Evolutionary conservation across 2,329 filamentous ascomycete genomes (phyloP).

Genomic region (Rhexocercosporidium sp.): DNA sequence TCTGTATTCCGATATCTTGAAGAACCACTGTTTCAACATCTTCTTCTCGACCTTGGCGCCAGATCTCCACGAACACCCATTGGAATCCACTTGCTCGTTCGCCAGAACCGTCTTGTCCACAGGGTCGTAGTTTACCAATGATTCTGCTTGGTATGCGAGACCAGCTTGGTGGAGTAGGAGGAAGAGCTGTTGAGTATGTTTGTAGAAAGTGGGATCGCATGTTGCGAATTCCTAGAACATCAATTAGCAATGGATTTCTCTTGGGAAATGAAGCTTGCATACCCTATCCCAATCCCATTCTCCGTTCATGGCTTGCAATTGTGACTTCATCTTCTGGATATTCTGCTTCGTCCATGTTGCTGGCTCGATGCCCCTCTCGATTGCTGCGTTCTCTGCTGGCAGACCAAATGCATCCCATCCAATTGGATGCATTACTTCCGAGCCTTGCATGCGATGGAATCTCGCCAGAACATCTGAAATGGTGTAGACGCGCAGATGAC

Average conservation of each 20-base stretch:
- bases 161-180: conserved; percentile 75
- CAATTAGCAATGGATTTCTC: conserved; percentile 20
- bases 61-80: conserved; percentile 85
- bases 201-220: conserved; percentile 84
- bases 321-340: conserved; percentile 83
- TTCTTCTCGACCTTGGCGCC: conserved; percentile 83
- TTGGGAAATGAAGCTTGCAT: conserved; percentile 46
- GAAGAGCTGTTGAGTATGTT: conserved; percentile 87
- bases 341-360: conserved; percentile 80
- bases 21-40: conserved; percentile 86
- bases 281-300: conserved; percentile 85
- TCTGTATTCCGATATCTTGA: conserved; percentile 80
- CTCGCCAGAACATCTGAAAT: conserved; percentile 86
- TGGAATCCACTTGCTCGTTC: conserved; percentile 90
- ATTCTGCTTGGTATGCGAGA: conserved; percentile 82
- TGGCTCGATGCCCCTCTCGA: conserved; percentile 80
- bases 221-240: conserved; percentile 75
- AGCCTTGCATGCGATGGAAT: conserved; percentile 75
- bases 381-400: conserved; percentile 89
- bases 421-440: conserved; percentile 83
- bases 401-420: conserved; percentile 94
- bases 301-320: conserved; percentile 79
- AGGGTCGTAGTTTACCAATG: conserved; percentile 88
- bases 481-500: conserved; percentile 87
- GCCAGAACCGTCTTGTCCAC: conserved; percentile 88